Conservation (phyloP, 1,284 basidiomycete species). For the Prillingera fragicola region DNA sequence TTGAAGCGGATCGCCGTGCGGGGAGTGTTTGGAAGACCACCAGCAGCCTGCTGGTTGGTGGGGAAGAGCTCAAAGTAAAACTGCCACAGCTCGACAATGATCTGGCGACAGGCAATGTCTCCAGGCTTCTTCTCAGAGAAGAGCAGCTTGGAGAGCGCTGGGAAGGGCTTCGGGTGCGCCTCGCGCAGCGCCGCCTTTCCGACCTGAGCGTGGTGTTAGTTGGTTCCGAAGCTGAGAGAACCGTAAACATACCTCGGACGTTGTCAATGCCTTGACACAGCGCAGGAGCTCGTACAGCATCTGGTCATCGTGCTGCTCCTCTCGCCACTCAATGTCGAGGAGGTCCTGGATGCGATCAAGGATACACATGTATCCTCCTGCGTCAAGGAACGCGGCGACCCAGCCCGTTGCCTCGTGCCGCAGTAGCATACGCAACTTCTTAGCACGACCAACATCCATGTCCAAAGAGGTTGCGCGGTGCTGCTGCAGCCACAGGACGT, state of each 20-base stretch:
- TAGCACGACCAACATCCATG: slow-evolving; percentile 45
- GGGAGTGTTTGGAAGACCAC: slow-evolving; percentile 10
- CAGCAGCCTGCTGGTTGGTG: slow-evolving; percentile 39
- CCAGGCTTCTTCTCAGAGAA: slow-evolving; percentile 98
- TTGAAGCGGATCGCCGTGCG: slow-evolving; percentile 27
- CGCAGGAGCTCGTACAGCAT: slow-evolving; percentile 85
- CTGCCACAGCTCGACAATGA: slow-evolving; percentile 79
- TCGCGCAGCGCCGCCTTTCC: slow-evolving; percentile 64
- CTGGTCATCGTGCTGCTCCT: slow-evolving; percentile 96
- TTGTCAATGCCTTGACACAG: slow-evolving; percentile 87
- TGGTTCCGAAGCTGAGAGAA: slow-evolving; percentile 3
- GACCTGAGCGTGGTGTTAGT: slow-evolving; percentile 28
- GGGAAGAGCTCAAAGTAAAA: slow-evolving; percentile 75
- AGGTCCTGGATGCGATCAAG: slow-evolving; percentile 84
- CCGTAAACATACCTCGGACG: slow-evolving; percentile 62
- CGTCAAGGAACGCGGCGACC: slow-evolving; percentile 81
- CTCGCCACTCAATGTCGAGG: slow-evolving; percentile 92
- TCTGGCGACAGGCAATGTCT: slow-evolving; percentile 78
- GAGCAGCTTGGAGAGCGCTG: slow-evolving; percentile 71
- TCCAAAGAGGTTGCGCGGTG: slow-evolving; percentile 37
- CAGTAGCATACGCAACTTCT: slow-evolving; percentile 57
- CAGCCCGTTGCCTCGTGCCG: slow-evolving; percentile 81
- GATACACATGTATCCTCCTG: slow-evolving; percentile 79
- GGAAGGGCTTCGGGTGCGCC: slow-evolving; percentile 78
- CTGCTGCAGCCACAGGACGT: slow-evolving; percentile 31